Conservation (phyloP, 2,329 filamentous ascomycete species). For the Zarea fungicola region DNA sequence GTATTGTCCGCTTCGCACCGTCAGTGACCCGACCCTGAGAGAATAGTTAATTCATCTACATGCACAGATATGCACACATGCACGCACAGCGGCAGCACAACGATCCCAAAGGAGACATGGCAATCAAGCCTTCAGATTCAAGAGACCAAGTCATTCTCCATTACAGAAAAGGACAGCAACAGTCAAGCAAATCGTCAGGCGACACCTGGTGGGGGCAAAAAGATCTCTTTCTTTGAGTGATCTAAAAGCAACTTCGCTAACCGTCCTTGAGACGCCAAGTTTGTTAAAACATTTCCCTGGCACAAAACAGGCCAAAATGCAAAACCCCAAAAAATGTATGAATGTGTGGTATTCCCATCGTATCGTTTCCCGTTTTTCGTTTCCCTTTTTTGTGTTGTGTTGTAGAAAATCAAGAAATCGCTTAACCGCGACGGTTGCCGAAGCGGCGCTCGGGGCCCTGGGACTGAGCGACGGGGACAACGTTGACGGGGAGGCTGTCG, state of each 20-base stretch:
- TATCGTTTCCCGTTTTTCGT: slow-evolving; percentile 11
- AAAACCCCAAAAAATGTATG: slow-evolving; percentile 18
- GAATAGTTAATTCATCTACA: background rate
- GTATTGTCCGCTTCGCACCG: too few species aligned
- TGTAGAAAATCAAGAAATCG: slow-evolving; percentile 12
- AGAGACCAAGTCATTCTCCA: slow-evolving; percentile 53
- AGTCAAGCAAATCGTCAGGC: slow-evolving; percentile 51
- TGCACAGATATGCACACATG: slow-evolving; percentile 13
- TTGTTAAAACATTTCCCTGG: slow-evolving; percentile 30
- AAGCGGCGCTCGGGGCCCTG: slow-evolving; percentile 81
- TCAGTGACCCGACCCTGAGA: background rate
- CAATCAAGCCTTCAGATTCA: slow-evolving; percentile 69
- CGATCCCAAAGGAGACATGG: slow-evolving; percentile 49
- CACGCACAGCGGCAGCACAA: slow-evolving; percentile 22
- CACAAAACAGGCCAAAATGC: slow-evolving; percentile 17
- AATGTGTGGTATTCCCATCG: slow-evolving; percentile 20
- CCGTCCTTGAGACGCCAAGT: slow-evolving; percentile 52
- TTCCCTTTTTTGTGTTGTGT: background rate
- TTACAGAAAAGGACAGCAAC: slow-evolving; percentile 17
- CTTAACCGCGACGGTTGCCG: slow-evolving; percentile 57
- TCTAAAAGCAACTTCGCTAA: slow-evolving; percentile 54
- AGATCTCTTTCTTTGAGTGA: slow-evolving; percentile 54
- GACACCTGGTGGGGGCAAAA: slow-evolving; percentile 72
- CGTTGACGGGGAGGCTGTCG: slow-evolving; percentile 95
- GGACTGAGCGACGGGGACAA: slow-evolving; percentile 83